A percentile compares a stretch with the other conserved stretches of the same genome.
phyloP scores from a whole-genome alignment of 2,329 filamentous ascomycete species.

The Trichoderma hamatum region DNA sequence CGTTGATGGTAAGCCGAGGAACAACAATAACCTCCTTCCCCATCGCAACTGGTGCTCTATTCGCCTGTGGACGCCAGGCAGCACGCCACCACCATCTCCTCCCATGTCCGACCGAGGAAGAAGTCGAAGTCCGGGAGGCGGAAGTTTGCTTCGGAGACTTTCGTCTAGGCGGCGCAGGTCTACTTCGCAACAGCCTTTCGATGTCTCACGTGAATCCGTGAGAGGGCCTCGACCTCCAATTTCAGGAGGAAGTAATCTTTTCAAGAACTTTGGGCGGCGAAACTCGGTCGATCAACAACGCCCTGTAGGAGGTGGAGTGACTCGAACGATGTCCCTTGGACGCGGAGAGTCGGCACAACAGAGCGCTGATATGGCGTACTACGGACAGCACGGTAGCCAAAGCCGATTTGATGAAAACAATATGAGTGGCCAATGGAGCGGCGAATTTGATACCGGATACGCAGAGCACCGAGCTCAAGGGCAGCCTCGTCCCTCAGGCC shows the following conservation, averaged over 20 bases:
- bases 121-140: slow-evolving; percentile 44
- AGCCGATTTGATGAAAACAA: slow-evolving; percentile 52
- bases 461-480: slow-evolving; percentile 30
- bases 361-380: slow-evolving; percentile 27
- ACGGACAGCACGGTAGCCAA: slow-evolving; percentile 47
- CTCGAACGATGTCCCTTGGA: slow-evolving; percentile 64
- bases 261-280: slow-evolving; percentile 49
- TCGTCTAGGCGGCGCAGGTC: slow-evolving; percentile 43
- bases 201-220: slow-evolving; percentile 43
- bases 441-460: slow-evolving; percentile 45
- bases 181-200: slow-evolving; percentile 40
- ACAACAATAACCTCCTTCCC: slow-evolving; percentile 87
- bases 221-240: slow-evolving; percentile 54
- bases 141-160: slow-evolving; percentile 51
- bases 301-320: slow-evolving; percentile 47
- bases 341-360: slow-evolving; percentile 54
- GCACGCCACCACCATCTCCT: slow-evolving; percentile 72
- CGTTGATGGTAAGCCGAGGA: slow-evolving; percentile 84
- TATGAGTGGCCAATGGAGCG: slow-evolving; percentile 59
- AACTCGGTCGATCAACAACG: slow-evolving; percentile 41
- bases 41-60: slow-evolving; percentile 97
- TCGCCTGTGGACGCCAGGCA: slow-evolving; percentile 76
- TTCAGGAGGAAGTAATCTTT: slow-evolving; percentile 49
- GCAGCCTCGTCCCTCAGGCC: slow-evolving; percentile 36
- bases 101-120: slow-evolving; percentile 52